These are phyloP conservation scores for Lactarius trivialis DNA, from an alignment of 768 basidiomycete species.

Conservation along the genomic window DNA sequence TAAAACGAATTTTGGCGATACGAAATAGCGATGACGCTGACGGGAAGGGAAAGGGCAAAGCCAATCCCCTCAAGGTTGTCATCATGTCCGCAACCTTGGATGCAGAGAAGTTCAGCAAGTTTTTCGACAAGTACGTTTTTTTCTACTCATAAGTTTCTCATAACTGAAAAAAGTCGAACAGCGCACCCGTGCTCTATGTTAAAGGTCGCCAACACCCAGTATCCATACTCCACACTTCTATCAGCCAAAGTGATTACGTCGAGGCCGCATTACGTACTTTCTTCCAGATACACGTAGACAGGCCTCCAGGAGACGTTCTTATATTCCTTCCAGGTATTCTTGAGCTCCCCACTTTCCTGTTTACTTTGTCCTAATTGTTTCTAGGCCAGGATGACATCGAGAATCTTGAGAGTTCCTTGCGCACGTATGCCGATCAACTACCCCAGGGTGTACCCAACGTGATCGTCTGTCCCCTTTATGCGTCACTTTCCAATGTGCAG, in stretches of 20 bases:
- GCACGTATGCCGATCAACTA: constrained; percentile 59
- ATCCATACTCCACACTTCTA: constrained; percentile 68
- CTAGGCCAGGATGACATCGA: constrained; percentile 96
- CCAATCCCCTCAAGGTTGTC: constrained; percentile 79
- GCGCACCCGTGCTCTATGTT: constrained; percentile 84
- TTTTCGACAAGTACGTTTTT: constrained; percentile 67
- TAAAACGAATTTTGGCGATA: constrained; percentile 71
- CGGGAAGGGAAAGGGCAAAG: constrained; percentile 35
- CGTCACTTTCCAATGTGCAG: constrained; percentile 69
- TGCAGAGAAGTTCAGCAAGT: constrained; percentile 87
- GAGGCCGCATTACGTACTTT: constrained; percentile 89
- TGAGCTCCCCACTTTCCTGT: background rate
- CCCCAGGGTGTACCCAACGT: constrained; percentile 50
- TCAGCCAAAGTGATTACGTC: constrained; percentile 74
- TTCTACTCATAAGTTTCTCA: background rate
- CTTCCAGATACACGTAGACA: constrained; percentile 85
- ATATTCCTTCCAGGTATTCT: constrained; percentile 81
- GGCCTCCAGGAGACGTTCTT: constrained; percentile 79
- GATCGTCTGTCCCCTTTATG: constrained; percentile 74
- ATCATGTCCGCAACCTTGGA: constrained; percentile 98
- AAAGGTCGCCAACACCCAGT: constrained; percentile 93
- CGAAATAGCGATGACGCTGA: constrained; percentile 47
- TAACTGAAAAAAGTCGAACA: constrained; percentile 28
- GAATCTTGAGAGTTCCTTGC: constrained; percentile 68
- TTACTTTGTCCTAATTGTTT: background rate